Evolutionary conservation across 1,284 basidiomycete genomes (phyloP), one percentile per base, ranked within the genome.

Genomic region (Malassezia restricta): DNA sequence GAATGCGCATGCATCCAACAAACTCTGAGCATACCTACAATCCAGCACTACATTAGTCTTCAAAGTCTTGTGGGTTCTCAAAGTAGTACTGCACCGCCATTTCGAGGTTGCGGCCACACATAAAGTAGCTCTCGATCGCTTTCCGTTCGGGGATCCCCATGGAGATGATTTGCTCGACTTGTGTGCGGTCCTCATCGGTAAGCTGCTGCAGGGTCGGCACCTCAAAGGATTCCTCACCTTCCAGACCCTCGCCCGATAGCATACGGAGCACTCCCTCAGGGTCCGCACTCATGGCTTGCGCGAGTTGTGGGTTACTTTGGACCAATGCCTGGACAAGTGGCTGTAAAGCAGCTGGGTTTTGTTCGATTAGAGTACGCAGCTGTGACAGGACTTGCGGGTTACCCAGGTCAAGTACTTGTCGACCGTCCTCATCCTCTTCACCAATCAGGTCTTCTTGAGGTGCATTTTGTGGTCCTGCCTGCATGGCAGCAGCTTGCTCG

Each of bases 11-110:
- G 39, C 39, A n/a, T 15, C 9, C n/a, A 40, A n/a, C 20, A 40
- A 40, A 24, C 17, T 40, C 8, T 40, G 17, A 24, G 3, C 11
- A 35, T 35, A 35, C 15, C 33, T 11, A 11, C 11, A 15, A 11
- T 35, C 33, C 33, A 11, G 33, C 11, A 11, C 33, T 11, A 35
- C 15, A 12, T 29, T 50, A 55, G 43, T 55, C 54, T 39, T 56
- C 48, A 47, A 51, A 58, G 51, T 58, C 56, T 14, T 45, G 41
- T 12, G 51, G 51, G 46, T 58, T 58, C 45, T 69, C 69, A 52
- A 69, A 72, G 49, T 72, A 72, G 49, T 71, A 72, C 56, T 71
- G 68, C 15, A 72, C 63, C 5, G 69, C 69, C 66, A 72, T 68
- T 49, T 73, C 70, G 40, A 71, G 58, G 44, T 73, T 73, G 40